Percentiles rank a stretch among this genome's conserved stretches.
phyloP scores from a whole-genome alignment of 495 filamentous ascomycete species.

The Penicillium desertorum region DNA sequence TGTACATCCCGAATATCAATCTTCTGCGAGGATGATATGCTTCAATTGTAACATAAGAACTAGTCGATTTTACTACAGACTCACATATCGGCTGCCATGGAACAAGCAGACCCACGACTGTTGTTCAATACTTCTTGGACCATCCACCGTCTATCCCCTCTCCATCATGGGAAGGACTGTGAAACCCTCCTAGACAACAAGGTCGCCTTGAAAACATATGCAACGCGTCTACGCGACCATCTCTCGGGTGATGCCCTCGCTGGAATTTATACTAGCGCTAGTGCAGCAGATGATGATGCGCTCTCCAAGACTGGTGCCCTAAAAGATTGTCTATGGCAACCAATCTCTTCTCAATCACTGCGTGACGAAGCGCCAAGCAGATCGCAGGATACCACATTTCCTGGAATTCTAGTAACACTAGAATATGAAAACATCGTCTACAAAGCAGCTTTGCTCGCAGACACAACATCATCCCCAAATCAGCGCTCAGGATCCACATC shows the following conservation, averaged over 20 bases:
- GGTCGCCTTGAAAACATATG: constrained; percentile 46
- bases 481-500: constrained; percentile 37
- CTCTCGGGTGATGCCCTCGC: constrained; percentile 52
- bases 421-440: constrained; percentile 53
- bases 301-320: constrained; percentile 50
- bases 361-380: constrained; percentile 1
- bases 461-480: background rate
- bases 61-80: background rate
- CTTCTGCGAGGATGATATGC: background rate
- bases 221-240: constrained; percentile 51
- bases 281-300: constrained; percentile 35
- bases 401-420: constrained; percentile 47
- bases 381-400: constrained; percentile 14
- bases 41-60: background rate
- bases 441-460: constrained; percentile 45
- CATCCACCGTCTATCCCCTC: constrained; percentile 55
- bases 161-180: constrained; percentile 48
- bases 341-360: constrained; percentile 28
- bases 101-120: constrained; percentile 25
- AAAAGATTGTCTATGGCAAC: constrained; percentile 47
- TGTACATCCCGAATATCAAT: constrained; percentile 14
- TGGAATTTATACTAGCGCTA: constrained; percentile 38
- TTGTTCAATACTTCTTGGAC: constrained; percentile 58
- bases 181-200: constrained; percentile 38
- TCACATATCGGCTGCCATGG: constrained; percentile 21